phyloP scores from a whole-genome alignment of 768 basidiomycete species.

The Fibroporia radiculosa region DNA sequence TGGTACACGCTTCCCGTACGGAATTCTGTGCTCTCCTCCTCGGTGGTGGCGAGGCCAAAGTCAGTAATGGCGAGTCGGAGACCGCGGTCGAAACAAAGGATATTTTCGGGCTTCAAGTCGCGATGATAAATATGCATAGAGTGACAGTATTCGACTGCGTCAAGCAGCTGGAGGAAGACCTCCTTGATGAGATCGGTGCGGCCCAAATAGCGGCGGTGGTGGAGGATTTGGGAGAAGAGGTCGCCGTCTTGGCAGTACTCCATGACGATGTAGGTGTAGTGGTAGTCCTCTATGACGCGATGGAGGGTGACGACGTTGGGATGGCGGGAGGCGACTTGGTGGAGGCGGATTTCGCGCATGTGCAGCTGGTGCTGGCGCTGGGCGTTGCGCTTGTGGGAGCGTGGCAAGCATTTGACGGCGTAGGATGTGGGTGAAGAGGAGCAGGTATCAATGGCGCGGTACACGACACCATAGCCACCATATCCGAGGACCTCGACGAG shows the following conservation, averaged over 20 bases:
- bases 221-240: slow-evolving; percentile 85
- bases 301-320: slow-evolving; percentile 83
- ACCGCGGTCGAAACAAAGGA: slow-evolving; percentile 79
- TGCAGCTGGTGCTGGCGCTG: slow-evolving; percentile 68
- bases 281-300: slow-evolving; percentile 77
- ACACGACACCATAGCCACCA: slow-evolving; percentile 94
- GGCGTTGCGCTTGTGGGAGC: slow-evolving; percentile 37
- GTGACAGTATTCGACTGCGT: slow-evolving; percentile 92
- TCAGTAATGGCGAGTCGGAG: slow-evolving; percentile 81
- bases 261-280: slow-evolving; percentile 86
- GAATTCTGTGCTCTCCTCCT: slow-evolving; percentile 79
- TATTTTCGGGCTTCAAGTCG: slow-evolving; percentile 95
- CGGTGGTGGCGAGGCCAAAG: slow-evolving; percentile 91
- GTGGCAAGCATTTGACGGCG: slow-evolving; percentile 88
- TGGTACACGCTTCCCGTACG: slow-evolving; percentile 97
- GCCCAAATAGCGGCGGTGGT: slow-evolving; percentile 72
- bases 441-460: slow-evolving; percentile 66
- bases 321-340: slow-evolving; percentile 67
- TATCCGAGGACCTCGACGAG: slow-evolving; percentile 84
- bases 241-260: slow-evolving; percentile 89
- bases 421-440: slow-evolving; percentile 46
- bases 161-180: slow-evolving; percentile 89
- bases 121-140: slow-evolving; percentile 89
- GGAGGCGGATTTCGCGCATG: slow-evolving; percentile 80
- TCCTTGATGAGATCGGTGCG: slow-evolving; percentile 78